A percentile compares a stretch with the other conserved stretches of the same genome.
Conservation (phyloP, 192 early-diverging fungal species). For the Entomortierella parvispora region DNA sequence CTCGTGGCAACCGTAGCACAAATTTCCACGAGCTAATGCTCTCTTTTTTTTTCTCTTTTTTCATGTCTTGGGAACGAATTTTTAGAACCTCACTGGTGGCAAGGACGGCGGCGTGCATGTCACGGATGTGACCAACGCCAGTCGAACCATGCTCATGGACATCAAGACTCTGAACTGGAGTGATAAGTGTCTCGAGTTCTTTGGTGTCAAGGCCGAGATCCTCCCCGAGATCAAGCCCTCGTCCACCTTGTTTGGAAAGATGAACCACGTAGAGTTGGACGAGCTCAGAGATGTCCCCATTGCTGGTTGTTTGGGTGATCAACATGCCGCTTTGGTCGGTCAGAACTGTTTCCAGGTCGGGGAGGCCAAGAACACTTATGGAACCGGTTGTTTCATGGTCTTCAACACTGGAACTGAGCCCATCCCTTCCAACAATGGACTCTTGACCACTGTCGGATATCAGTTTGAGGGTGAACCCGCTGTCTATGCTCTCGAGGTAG, state of each 20-base stretch:
- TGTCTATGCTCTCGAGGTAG: conserved; percentile 84
- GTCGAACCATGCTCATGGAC: conserved; percentile 96
- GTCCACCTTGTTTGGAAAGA: conserved; percentile 76
- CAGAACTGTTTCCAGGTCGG: conserved; percentile 90
- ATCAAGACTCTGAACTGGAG: conserved; percentile 85
- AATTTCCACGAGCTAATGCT: not conserved
- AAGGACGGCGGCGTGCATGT: conserved; percentile 74
- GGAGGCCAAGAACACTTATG: conserved; percentile 95
- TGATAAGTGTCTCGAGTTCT: conserved; percentile 79
- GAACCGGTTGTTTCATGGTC: conserved; percentile 96
- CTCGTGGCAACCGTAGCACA: too few relatives aligned
- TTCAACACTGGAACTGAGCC: conserved; percentile 87
- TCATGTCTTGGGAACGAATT: not conserved
- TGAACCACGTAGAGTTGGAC: conserved; percentile 49
- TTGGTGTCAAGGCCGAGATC: conserved; percentile 66
- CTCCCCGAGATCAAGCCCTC: conserved; percentile 88
- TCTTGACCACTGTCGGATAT: conserved; percentile 92
- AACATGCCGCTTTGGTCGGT: conserved; percentile 95
- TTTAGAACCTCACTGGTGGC: conserved; percentile 87
- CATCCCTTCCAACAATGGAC: conserved; percentile 82
- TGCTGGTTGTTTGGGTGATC: conserved; percentile 92
- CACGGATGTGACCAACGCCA: conserved; percentile 95
- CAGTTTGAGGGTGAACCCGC: conserved; percentile 80
- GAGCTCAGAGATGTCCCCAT: conserved; percentile 79
- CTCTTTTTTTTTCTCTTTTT: not conserved